These are phyloP conservation scores for Fulvia fulva DNA, from an alignment of 2,329 filamentous ascomycete genomes.

Conservation along the genomic window DNA sequence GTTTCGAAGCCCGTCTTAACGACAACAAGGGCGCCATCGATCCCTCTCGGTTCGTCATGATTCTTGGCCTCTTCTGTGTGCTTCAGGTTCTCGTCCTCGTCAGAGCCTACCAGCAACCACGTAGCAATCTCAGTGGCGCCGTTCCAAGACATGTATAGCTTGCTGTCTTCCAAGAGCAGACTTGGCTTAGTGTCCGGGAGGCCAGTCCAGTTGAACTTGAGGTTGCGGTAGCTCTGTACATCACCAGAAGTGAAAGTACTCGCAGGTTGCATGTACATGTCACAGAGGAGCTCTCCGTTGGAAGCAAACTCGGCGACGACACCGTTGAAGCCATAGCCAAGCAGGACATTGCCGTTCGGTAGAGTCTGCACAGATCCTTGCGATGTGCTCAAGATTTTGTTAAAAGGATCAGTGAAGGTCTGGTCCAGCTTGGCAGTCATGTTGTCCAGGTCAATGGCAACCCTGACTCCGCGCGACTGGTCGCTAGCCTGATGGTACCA, in stretches of 20 bases:
- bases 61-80: neutral
- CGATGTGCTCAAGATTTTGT: conserved; percentile 43
- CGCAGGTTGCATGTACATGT: conserved; percentile 48
- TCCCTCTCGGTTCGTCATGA: conserved; percentile 5
- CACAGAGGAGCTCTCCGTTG: conserved; percentile 50
- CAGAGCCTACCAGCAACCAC: conserved; percentile 45
- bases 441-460: conserved; percentile 25
- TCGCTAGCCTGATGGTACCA: conserved; percentile 18
- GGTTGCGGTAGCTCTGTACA: conserved; percentile 49
- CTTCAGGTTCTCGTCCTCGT: neutral
- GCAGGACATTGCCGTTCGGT: conserved; percentile 50
- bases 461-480: conserved; percentile 19
- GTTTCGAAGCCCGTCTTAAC: conserved; percentile 20
- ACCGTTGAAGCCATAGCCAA: conserved; percentile 50
- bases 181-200: conserved; percentile 25
- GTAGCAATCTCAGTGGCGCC: conserved; percentile 42
- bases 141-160: conserved; percentile 49
- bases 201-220: conserved; percentile 49
- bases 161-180: conserved; percentile 22
- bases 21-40: conserved; percentile 10
- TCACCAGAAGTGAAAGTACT: conserved; percentile 38
- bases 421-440: conserved; percentile 29
- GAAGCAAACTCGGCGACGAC: conserved; percentile 39
- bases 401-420: conserved; percentile 24
- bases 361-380: conserved; percentile 53